Conservation (phyloP, 2,329 filamentous ascomycete species). For the Pseudogymnoascus sp. region DNA sequence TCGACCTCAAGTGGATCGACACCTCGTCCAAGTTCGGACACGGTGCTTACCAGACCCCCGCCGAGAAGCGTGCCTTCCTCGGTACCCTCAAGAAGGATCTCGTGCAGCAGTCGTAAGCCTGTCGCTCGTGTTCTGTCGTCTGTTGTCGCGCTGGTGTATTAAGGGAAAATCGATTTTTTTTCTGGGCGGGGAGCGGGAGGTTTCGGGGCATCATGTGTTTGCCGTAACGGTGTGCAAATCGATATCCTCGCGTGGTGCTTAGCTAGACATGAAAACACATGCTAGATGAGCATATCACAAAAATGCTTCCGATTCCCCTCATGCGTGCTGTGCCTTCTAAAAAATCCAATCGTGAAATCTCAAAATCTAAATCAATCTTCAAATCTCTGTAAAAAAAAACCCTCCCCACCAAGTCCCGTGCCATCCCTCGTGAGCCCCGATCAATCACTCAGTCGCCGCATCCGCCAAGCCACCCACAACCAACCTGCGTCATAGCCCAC, state of each 20-base stretch:
- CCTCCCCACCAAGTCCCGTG: background rate
- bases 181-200: conserved; percentile 22
- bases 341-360: background rate
- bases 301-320: conserved; percentile 1
- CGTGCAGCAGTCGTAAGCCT: conserved; percentile 43
- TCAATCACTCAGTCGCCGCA: conserved; percentile 1
- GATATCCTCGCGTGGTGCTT: conserved; percentile 9
- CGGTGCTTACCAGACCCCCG: conserved; percentile 96
- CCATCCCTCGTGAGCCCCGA: background rate
- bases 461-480: background rate
- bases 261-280: conserved; percentile 10
- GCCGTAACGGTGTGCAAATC: conserved; percentile 21
- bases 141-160: conserved; percentile 17
- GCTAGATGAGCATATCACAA: conserved; percentile 9
- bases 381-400: background rate
- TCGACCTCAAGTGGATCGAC: conserved; percentile 99
- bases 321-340: background rate
- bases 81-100: conserved; percentile 99
- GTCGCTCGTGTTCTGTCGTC: conserved; percentile 18
- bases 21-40: conserved; percentile 99
- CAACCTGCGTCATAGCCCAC: conserved; percentile 3
- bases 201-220: conserved; percentile 18
- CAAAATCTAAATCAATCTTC: background rate
- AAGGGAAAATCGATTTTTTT: background rate
- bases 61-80: conserved; percentile 96